phyloP scores from a whole-genome alignment of 495 filamentous ascomycete species.

The Oidiodendron maius region DNA sequence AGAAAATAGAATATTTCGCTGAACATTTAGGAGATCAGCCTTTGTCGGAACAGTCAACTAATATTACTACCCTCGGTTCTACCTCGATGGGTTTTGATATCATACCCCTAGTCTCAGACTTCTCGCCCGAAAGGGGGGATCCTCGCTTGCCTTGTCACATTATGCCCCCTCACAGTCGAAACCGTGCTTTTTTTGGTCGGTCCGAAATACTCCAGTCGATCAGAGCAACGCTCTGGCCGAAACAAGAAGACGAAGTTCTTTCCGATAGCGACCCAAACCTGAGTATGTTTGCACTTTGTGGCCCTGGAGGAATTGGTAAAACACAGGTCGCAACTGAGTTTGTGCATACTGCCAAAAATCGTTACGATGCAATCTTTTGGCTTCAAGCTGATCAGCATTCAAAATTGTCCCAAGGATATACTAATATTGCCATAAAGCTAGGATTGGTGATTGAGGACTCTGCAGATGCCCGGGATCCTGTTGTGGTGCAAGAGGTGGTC shows the following conservation, averaged over 20 bases:
- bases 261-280: constrained; percentile 9
- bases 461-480: constrained; percentile 23
- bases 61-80: too few relatives aligned
- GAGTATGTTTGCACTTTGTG: constrained; percentile 27
- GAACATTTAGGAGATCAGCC: neutral
- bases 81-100: too few relatives aligned
- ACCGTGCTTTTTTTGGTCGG: constrained; percentile 26
- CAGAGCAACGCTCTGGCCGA: constrained; percentile 22
- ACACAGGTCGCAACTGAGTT: constrained; percentile 32
- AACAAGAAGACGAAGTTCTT: constrained; percentile 12
- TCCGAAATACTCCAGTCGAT: constrained; percentile 24
- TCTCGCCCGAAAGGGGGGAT: neutral
- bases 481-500: constrained; percentile 26
- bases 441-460: constrained; percentile 26
- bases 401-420: constrained; percentile 27
- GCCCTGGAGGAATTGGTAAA: constrained; percentile 36
- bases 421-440: constrained; percentile 26
- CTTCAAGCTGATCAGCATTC: constrained; percentile 28
- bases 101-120: neutral
- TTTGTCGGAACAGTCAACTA: too few relatives aligned
- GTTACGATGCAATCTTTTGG: constrained; percentile 38
- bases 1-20: neutral
- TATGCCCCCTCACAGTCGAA: constrained; percentile 7
- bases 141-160: neutral
- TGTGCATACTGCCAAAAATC: constrained; percentile 14